A percentile compares a stretch with the other conserved stretches of the same genome.
Conservation (phyloP, 1,284 basidiomycete genomes). For the Blastosporella zonata region DNA sequence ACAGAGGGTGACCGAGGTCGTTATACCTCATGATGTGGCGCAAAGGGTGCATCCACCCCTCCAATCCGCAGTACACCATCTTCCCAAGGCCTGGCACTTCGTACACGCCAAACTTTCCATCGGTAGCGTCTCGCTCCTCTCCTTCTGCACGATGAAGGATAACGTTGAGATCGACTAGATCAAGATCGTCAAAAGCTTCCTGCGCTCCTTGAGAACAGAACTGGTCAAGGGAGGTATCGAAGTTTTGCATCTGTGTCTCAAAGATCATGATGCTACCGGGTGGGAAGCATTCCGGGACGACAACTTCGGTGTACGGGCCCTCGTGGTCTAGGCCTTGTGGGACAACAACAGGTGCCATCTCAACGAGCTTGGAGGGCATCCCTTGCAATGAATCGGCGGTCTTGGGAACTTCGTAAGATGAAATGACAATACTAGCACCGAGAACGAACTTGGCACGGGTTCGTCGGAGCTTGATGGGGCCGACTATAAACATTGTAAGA, state of each 20-base stretch:
- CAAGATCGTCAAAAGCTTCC: constrained; percentile 71
- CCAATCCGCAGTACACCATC: constrained; percentile 86
- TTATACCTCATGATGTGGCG: constrained; percentile 82
- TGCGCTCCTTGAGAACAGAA: constrained; percentile 69
- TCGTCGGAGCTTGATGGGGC: constrained; percentile 78
- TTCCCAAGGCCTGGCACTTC: constrained; percentile 71
- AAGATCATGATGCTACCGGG: constrained; percentile 92
- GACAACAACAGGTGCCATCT: constrained; percentile 53
- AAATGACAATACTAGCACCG: constrained; percentile 72
- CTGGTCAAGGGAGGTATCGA: constrained; percentile 64
- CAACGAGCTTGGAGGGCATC: constrained; percentile 68
- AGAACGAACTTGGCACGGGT: constrained; percentile 79
- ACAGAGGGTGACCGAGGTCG: constrained; percentile 89
- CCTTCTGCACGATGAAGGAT: constrained; percentile 81
- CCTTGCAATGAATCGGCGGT: constrained; percentile 65
- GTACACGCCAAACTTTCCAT: constrained; percentile 73
- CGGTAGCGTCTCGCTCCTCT: constrained; percentile 87
- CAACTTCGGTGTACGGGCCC: constrained; percentile 74
- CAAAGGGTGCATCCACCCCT: constrained; percentile 93
- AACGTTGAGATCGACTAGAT: constrained; percentile 85
- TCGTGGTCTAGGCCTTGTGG: constrained; percentile 60
- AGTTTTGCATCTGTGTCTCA: constrained; percentile 73
- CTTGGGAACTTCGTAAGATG: constrained; percentile 56
- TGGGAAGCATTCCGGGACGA: constrained; percentile 83
- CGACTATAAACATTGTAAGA: constrained; percentile 47